Percentiles rank a stretch among this genome's conserved stretches.
Evolutionary conservation across 352 stramenopile species (phyloP).

Genomic region (Phytophthora sp.): DNA sequence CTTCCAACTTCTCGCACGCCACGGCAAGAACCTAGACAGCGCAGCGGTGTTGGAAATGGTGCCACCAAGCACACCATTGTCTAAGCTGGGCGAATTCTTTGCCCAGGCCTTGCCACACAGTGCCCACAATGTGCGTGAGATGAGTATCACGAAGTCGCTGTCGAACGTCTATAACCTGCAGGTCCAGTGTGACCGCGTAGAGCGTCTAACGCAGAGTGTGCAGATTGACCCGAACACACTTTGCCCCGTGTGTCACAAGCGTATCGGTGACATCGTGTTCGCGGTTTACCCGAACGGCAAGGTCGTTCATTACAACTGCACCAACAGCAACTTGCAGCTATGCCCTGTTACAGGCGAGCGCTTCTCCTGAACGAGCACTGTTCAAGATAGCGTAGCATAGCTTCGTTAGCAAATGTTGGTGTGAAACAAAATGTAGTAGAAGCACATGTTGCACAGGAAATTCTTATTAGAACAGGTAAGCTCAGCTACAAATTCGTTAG

Average conservation of each 20-base stretch:
- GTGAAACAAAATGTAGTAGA: slow-evolving; percentile 32
- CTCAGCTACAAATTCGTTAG: slow-evolving; percentile 6
- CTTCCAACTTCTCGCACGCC: slow-evolving; percentile 75
- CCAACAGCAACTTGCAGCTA: slow-evolving; percentile 82
- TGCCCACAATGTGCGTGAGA: slow-evolving; percentile 84
- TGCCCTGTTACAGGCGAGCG: slow-evolving; percentile 82
- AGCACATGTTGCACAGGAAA: slow-evolving; percentile 31
- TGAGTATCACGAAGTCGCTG: slow-evolving; percentile 79
- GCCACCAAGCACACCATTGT: slow-evolving; percentile 67
- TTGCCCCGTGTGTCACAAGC: slow-evolving; percentile 85
- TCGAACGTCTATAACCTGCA: slow-evolving; percentile 92
- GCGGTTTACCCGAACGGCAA: slow-evolving; percentile 87
- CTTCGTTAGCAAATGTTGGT: slow-evolving; percentile 29
- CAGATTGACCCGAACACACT: slow-evolving; percentile 84
- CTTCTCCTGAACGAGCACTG: slow-evolving; percentile 57
- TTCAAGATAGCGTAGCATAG: background rate
- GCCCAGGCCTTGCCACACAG: slow-evolving; percentile 80
- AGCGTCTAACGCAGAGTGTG: slow-evolving; percentile 77
- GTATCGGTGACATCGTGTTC: slow-evolving; percentile 90
- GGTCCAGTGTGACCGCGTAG: slow-evolving; percentile 86
- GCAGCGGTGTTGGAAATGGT: slow-evolving; percentile 73
- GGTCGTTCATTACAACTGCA: slow-evolving; percentile 90
- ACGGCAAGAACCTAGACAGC: slow-evolving; percentile 83
- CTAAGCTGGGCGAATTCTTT: slow-evolving; percentile 88
- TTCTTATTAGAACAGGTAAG: slow-evolving; percentile 33